phyloP scores from a whole-genome alignment of 805 yeast species.

The Yamadazyma phyllophila region DNA sequence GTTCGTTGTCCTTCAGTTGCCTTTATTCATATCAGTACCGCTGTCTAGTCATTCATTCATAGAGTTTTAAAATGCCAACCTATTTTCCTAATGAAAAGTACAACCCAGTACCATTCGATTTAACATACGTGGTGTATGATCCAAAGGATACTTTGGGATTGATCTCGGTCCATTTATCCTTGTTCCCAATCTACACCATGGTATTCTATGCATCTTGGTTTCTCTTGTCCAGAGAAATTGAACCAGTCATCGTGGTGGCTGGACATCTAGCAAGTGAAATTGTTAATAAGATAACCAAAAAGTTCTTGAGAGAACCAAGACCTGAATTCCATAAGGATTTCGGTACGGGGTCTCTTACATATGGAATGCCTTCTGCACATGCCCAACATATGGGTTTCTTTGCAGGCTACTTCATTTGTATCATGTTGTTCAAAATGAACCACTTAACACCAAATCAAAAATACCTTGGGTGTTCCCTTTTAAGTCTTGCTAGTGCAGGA shows the following conservation, averaged over 20 bases:
- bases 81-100: constrained; percentile 18
- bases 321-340: constrained; percentile 56
- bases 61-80: constrained; percentile 15
- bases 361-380: constrained; percentile 98
- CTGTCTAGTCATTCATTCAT: not conserved
- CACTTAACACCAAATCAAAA: constrained; percentile 27
- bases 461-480: constrained; percentile 22
- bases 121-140: constrained; percentile 79
- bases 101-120: constrained; percentile 67
- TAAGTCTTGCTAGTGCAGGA: constrained; percentile 29
- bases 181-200: constrained; percentile 76
- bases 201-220: constrained; percentile 84
- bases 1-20: not conserved
- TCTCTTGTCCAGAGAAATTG: constrained; percentile 76
- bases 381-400: constrained; percentile 93
- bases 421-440: constrained; percentile 40
- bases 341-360: constrained; percentile 49
- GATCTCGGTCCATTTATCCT: constrained; percentile 66
- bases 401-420: constrained; percentile 53
- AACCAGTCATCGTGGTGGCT: constrained; percentile 75
- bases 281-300: constrained; percentile 66
- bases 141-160: constrained; percentile 61
- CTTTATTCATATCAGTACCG: not conserved
- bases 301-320: constrained; percentile 64
- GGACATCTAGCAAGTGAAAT: constrained; percentile 85